Percentiles rank a stretch among this genome's conserved stretches.
These are phyloP conservation scores for Panus rudis DNA, from an alignment of 768 basidiomycete species.

Conservation along the genomic window DNA sequence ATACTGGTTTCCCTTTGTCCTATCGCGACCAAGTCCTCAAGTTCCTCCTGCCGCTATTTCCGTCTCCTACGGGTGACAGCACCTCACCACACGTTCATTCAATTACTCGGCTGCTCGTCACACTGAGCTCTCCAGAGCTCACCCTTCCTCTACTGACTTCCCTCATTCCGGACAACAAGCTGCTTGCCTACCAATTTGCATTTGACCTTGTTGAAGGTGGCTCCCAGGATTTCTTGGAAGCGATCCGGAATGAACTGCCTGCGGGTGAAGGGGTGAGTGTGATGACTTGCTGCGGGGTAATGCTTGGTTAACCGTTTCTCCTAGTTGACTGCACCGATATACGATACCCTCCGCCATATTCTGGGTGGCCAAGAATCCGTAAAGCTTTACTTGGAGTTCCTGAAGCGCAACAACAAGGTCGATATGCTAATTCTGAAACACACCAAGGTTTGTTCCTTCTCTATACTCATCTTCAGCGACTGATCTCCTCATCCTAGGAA, in stretches of 20 bases:
- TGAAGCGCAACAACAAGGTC: conserved; percentile 89
- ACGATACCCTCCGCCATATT: conserved; percentile 74
- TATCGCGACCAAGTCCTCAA: conserved; percentile 79
- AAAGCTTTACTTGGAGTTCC: conserved; percentile 90
- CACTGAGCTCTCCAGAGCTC: conserved; percentile 74
- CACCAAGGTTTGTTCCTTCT: conserved; percentile 58
- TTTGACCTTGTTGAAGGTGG: conserved; percentile 96
- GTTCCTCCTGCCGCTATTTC: conserved; percentile 83
- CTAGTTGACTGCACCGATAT: conserved; percentile 54
- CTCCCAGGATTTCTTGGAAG: conserved; percentile 85
- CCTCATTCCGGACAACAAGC: conserved; percentile 60
- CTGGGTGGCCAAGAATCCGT: conserved; percentile 88
- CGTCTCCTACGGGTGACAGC: conserved; percentile 60
- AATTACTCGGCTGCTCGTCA: conserved; percentile 84
- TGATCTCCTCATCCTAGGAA: conserved; percentile 49
- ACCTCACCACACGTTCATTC: conserved; percentile 73
- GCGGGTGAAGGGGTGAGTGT: conserved; percentile 54
- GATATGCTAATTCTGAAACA: conserved; percentile 89
- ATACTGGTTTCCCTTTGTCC: conserved; percentile 80
- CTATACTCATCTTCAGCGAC: neutral
- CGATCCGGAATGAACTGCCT: conserved; percentile 60
- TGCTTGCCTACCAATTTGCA: conserved; percentile 90
- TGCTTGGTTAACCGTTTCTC: neutral
- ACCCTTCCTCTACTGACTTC: conserved; percentile 69
- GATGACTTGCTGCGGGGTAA: neutral